Evolutionary conservation across 495 filamentous ascomycete species (phyloP), one percentile per base, ranked within the genome.

Genomic region (Talaromyces thailandensis): DNA sequence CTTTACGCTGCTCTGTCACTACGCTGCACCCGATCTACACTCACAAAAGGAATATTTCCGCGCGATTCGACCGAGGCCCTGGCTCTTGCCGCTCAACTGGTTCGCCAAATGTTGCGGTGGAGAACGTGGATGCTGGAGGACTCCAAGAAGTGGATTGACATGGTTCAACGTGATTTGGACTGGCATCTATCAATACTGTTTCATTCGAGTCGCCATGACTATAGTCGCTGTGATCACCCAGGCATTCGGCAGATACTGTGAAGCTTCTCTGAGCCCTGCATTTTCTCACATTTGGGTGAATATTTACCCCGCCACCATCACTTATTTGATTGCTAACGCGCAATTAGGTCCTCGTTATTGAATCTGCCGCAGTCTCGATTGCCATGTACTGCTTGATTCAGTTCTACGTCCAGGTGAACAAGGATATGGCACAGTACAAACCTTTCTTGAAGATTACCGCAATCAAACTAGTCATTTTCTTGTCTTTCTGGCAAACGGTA

Each of bases 311-410:
- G 9, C n/a, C 16, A 11, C 21, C 14, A 2, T 29, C 24, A 43
- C 16, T 45, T 45, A 35, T 26, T 64, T 68, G 12, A 64, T 67
- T 53, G 63, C 57, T 65, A 56, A 63, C 62, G 16, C 53, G 51
- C 14, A 6, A 56, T 50, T 66, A 90, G 87, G 81, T 86, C 9
- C 71, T 90, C 68, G 78, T 80, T 25, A 83, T 94, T 63, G 87
- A 95, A 67, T 85, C 82, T 65, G 66, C 82, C 40, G 84, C 88
- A 8, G 92, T 96, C 26, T 81, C 88, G 8, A 84, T 96, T 60
- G 93, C 93, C 53, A 96, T 97, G 91, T 96, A 90, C 77, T 92
- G 88, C 69, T 68, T 97, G 60, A 89, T 97, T 64, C 90, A 96
- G 64, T 96, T 95, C 73, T 97, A 96, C 68, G 66, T 88, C 52